A percentile compares a stretch with the other conserved stretches of the same genome.
These are phyloP conservation scores for Paxillus ammoniavirescens DNA, from an alignment of 768 basidiomycete genomes.

Conservation along the genomic window DNA sequence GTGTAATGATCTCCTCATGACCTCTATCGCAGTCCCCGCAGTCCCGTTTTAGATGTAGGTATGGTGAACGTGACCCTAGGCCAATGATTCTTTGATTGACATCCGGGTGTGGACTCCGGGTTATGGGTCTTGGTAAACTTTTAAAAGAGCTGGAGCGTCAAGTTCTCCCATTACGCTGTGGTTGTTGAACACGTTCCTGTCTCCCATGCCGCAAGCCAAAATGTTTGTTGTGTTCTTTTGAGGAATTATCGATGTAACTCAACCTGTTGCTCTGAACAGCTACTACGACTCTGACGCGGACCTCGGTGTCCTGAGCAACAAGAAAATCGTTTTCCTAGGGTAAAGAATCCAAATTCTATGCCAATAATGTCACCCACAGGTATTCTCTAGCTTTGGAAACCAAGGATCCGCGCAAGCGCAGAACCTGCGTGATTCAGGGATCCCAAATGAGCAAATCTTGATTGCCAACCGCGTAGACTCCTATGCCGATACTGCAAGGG, in stretches of 20 bases:
- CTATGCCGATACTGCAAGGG: conserved; percentile 56
- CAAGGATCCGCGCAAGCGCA: conserved; percentile 68
- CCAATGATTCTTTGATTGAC: background rate
- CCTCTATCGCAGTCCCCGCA: conserved; percentile 7
- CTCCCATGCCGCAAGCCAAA: conserved; percentile 41
- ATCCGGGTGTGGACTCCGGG: conserved; percentile 4
- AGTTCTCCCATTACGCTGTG: background rate
- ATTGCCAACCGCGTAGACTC: conserved; percentile 57
- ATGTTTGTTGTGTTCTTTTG: conserved; percentile 38
- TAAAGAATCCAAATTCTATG: conserved; percentile 19
- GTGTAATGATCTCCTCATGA: conserved; percentile 15
- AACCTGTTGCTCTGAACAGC: conserved; percentile 1
- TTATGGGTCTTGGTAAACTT: background rate
- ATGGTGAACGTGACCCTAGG: conserved; percentile 11
- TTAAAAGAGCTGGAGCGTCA: conserved; percentile 2
- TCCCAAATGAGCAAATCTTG: conserved; percentile 58
- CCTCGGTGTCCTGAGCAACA: conserved; percentile 42
- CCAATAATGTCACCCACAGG: background rate
- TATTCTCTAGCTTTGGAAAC: conserved; percentile 51
- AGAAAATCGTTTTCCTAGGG: conserved; percentile 62
- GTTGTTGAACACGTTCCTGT: background rate
- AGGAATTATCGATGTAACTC: background rate
- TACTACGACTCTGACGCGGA: conserved; percentile 67
- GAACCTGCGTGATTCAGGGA: conserved; percentile 62
- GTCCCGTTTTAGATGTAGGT: conserved; percentile 1